phyloP scores from a whole-genome alignment of 2,329 filamentous ascomycete genomes.

The Aureobasidium namibiae region DNA sequence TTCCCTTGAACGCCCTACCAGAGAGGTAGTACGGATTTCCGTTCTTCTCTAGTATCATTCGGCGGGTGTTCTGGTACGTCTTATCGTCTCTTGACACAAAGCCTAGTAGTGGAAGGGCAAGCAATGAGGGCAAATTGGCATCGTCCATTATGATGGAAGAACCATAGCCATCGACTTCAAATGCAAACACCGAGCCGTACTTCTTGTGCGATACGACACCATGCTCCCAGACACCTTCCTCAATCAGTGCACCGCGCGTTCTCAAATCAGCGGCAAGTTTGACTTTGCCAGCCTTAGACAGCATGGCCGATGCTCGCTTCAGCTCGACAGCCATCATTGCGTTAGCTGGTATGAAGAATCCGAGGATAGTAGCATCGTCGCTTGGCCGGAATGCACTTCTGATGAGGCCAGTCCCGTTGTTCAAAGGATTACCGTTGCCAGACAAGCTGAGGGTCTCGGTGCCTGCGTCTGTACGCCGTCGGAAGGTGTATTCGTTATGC shows the following conservation, averaged over 20 bases:
- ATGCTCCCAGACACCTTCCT: constrained; percentile 73
- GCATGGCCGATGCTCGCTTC: constrained; percentile 60
- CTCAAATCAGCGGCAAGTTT: constrained; percentile 42
- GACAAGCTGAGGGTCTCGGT: constrained; percentile 82
- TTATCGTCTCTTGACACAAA: constrained; percentile 58
- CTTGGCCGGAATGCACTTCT: constrained; percentile 90
- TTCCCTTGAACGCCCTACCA: constrained; percentile 71
- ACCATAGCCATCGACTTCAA: constrained; percentile 81
- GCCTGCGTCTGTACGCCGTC: constrained; percentile 66
- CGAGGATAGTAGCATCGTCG: constrained; percentile 88
- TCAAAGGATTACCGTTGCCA: constrained; percentile 87
- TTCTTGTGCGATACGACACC: constrained; percentile 69
- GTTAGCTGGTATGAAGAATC: constrained; percentile 91
- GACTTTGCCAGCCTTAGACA: constrained; percentile 53
- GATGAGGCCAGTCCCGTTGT: constrained; percentile 72
- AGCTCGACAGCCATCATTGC: constrained; percentile 94
- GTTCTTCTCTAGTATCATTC: constrained; percentile 63
- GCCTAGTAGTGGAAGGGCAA: constrained; percentile 70
- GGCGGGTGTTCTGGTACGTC: constrained; percentile 81
- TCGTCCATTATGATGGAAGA: constrained; percentile 81
- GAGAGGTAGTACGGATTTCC: constrained; percentile 85
- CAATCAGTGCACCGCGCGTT: constrained; percentile 56
- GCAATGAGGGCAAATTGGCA: constrained; percentile 74
- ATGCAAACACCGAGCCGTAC: constrained; percentile 74
- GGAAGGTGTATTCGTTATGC: constrained; percentile 79